These are phyloP conservation scores for Aphanoascus verrucosus DNA, from an alignment of 2,329 filamentous ascomycete species.

Conservation along the genomic window DNA sequence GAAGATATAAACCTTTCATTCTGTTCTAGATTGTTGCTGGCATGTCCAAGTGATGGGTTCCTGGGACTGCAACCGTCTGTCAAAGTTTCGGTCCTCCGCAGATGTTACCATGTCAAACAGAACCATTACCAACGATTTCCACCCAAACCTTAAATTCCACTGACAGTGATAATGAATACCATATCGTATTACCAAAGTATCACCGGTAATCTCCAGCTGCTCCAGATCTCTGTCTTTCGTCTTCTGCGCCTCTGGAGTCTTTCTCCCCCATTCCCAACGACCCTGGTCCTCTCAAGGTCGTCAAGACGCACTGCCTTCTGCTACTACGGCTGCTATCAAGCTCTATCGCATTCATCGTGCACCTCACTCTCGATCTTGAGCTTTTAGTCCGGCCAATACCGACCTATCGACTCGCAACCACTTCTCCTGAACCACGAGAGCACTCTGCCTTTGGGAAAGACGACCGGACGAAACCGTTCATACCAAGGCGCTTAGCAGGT, in stretches of 20 bases:
- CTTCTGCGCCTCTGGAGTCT: slow-evolving; percentile 8
- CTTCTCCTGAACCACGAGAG: not conserved
- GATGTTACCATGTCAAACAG: not conserved
- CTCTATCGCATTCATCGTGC: not conserved
- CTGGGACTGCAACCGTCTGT: not conserved
- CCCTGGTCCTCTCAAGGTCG: slow-evolving; percentile 5
- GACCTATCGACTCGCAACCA: not conserved
- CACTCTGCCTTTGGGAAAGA: not conserved
- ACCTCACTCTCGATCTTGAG: not conserved
- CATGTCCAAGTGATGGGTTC: too few relatives aligned
- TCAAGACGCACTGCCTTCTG: slow-evolving; percentile 4
- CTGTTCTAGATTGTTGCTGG: too few relatives aligned
- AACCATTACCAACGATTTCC: not conserved
- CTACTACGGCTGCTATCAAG: not conserved
- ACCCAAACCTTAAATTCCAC: too few relatives aligned
- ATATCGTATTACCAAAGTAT: slow-evolving; percentile 5
- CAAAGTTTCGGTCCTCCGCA: not conserved
- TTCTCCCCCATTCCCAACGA: not conserved
- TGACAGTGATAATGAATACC: not conserved
- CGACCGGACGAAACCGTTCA: not conserved
- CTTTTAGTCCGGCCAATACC: not conserved
- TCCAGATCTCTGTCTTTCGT: slow-evolving; percentile 5
- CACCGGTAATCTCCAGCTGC: slow-evolving; percentile 7
- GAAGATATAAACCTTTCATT: too few relatives aligned
- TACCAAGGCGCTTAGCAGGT: not conserved